Conservation (phyloP, 441 rosid species). For the Euphorbia schlechtendalii region DNA sequence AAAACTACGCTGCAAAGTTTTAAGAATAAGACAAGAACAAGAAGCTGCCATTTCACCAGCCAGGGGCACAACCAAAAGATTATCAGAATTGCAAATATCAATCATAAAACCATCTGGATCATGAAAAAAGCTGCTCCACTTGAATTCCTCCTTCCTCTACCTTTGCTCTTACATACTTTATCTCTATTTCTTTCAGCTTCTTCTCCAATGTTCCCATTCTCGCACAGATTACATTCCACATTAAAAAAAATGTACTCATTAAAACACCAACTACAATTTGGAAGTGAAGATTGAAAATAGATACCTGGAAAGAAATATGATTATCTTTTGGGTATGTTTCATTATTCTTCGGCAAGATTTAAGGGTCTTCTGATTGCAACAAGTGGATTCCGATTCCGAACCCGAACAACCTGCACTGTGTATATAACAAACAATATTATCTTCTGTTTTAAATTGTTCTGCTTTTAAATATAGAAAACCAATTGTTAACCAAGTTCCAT, state of each 20-base stretch:
- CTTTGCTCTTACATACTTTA: slow-evolving; percentile 41
- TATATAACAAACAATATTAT: not conserved
- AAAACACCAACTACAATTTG: too few species aligned
- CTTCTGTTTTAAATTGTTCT: not conserved
- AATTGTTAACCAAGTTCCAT: slow-evolving; percentile 33
- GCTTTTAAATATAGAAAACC: not conserved
- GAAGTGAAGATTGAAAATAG: too few species aligned
- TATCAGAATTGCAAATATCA: slow-evolving; percentile 91
- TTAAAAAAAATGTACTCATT: too few species aligned
- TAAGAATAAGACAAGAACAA: slow-evolving; percentile 53
- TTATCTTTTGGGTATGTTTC: slow-evolving; percentile 83
- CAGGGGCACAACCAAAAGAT: slow-evolving; percentile 66
- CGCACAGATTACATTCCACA: too few species aligned
- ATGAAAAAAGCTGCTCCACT: slow-evolving; percentile 85
- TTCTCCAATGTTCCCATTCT: slow-evolving; percentile 86
- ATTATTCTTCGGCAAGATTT: slow-evolving; percentile 45
- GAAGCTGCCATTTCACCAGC: slow-evolving; percentile 50
- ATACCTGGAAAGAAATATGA: slow-evolving; percentile 90
- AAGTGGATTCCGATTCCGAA: slow-evolving; percentile 77
- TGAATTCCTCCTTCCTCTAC: slow-evolving; percentile 87
- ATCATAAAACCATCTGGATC: slow-evolving; percentile 96
- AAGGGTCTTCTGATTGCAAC: slow-evolving; percentile 61
- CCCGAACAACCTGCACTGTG: slow-evolving; percentile 59
- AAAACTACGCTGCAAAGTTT: slow-evolving; percentile 27
- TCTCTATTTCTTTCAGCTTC: slow-evolving; percentile 60